Evolutionary conservation across 1,284 basidiomycete species (phyloP), one percentile per base, ranked within the genome.

Genomic region (Cryptococcus sp.): DNA sequence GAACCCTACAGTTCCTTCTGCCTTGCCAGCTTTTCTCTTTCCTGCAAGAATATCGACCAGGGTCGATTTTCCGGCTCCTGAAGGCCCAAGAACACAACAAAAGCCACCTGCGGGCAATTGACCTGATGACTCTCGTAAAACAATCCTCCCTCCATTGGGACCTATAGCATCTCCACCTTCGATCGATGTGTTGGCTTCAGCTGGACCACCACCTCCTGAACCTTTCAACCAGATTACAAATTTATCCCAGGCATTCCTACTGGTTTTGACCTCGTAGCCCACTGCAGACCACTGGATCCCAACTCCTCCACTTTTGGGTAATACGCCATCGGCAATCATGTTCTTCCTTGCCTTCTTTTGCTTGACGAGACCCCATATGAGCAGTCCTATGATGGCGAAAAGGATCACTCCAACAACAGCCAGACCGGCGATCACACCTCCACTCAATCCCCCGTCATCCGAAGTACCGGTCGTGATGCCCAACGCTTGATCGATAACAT

Each of bases 61-160:
- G 0, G 90, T 90, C 0, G 87, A 89, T 73, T 91, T 91, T 46
- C 89, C 89, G 8, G 89, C 87, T 53, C 88, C 89, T 70, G 86
- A 90, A 1, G 91, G 90, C 0, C 91, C 91, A 4, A 95, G 83
- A 53, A 95, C 84, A 23, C 87, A 88, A 82, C 90, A 86, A 79
- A 94, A 86, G 55, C 88, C 83, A 3, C 91, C 91, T 0, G 89
- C 82, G 0, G 79, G 77, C 13, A 94, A 83, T 4, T 76, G 74
- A 0, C 91, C 91, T n/a, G 77, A 84, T 23, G 90, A 80, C 38
- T 79, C 79, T 67, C 88, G 83, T 46, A 95, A 76, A n/a, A 95
- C 81, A 33, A 83, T 79, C 64, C 87, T 88, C 34, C 85, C 85
- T 38, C 79, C 78, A 42, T 73, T 56, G 7, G 56, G 53, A 13